Conservation (phyloP, 306 rosid genomes). For the Sindora glabra region DNA sequence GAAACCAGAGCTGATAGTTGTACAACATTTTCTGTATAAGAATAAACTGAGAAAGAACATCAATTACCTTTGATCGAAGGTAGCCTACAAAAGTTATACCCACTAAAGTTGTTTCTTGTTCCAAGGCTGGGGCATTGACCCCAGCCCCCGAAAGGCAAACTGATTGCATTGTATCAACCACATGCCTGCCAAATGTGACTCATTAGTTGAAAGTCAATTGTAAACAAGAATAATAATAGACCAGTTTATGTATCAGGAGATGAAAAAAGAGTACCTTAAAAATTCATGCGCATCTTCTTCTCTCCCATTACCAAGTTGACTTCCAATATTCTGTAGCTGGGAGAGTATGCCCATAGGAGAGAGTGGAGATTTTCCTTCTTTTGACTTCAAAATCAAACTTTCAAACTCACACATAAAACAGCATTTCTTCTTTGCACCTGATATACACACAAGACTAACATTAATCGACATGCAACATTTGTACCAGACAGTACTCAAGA, state of each 20-base stretch:
- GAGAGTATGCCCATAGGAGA: conserved; percentile 77
- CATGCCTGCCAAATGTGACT: conserved; percentile 56
- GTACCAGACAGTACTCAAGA: not conserved
- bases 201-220: conserved; percentile 14
- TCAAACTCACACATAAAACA: conserved; percentile 86
- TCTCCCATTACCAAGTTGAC: conserved; percentile 72
- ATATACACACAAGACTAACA: conserved; percentile 14
- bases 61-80: conserved; percentile 81
- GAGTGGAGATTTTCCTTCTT: conserved; percentile 62
- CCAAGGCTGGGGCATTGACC: conserved; percentile 42
- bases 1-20: too few species aligned
- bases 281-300: conserved; percentile 88
- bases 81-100: conserved; percentile 74
- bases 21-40: not conserved
- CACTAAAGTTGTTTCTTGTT: conserved; percentile 67
- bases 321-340: conserved; percentile 68
- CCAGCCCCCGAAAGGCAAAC: conserved; percentile 63
- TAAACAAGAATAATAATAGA: not conserved
- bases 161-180: conserved; percentile 77
- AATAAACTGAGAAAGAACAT: conserved; percentile 18
- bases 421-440: conserved; percentile 75
- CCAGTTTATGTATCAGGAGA: not conserved
- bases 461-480: too few species aligned
- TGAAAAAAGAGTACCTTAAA: conserved; percentile 45
- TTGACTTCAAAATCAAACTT: conserved; percentile 49